A percentile compares a stretch with the other conserved stretches of the same genome.
phyloP scores from a whole-genome alignment of 176 grass and related monocot genomes.

The Ensete ventricosum region DNA sequence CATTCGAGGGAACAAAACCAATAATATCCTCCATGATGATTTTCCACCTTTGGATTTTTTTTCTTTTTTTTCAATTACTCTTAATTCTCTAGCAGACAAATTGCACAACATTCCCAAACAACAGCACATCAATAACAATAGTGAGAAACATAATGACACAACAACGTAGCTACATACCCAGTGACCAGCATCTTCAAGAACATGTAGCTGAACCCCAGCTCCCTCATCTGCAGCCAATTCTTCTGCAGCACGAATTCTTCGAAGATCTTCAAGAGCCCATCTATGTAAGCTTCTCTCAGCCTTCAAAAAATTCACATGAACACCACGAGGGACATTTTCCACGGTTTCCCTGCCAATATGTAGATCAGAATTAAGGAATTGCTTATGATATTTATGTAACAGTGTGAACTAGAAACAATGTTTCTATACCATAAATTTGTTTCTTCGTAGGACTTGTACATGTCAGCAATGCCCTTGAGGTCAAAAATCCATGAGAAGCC shows the following conservation, averaged over 20 bases:
- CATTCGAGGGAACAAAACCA: not conserved
- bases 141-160: not conserved
- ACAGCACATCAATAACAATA: not conserved
- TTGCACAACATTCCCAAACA: not conserved
- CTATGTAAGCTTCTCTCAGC: constrained; percentile 98
- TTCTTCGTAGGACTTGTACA: constrained; percentile 92
- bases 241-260: constrained; percentile 68
- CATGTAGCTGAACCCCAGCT: constrained; percentile 90
- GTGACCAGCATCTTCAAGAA: constrained; percentile 93
- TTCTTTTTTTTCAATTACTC: not conserved
- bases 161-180: constrained; percentile 44
- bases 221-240: constrained; percentile 76
- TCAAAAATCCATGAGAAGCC: constrained; percentile 80
- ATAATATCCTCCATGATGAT: not conserved
- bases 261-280: constrained; percentile 96
- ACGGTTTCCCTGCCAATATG: constrained; percentile 51
- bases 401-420: not conserved
- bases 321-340: constrained; percentile 80
- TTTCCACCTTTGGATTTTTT: too few species aligned
- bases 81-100: not conserved
- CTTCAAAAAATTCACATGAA: constrained; percentile 91
- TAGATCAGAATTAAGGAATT: not conserved
- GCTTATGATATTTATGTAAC: not conserved
- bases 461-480: constrained; percentile 81
- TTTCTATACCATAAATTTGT: constrained; percentile 71